phyloP scores from a whole-genome alignment of 441 rosid species.

The Populus hybrid region DNA sequence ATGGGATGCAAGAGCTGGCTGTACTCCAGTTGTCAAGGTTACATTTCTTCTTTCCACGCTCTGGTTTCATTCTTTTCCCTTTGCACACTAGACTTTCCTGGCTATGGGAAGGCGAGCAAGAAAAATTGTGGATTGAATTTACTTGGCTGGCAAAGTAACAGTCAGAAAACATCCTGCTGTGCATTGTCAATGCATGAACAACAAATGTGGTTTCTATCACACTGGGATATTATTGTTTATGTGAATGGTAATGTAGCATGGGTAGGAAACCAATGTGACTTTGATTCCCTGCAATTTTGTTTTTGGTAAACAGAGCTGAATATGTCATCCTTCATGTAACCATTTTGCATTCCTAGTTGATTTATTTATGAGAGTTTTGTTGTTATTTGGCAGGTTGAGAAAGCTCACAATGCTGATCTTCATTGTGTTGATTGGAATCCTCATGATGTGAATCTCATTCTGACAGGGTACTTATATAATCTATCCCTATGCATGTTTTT shows the following conservation, averaged over 20 bases:
- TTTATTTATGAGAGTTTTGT: slow-evolving; percentile 3
- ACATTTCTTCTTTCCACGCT: neutral
- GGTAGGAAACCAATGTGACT: neutral
- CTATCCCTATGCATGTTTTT: neutral
- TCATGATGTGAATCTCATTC: slow-evolving; percentile 72
- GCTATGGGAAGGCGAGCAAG: neutral
- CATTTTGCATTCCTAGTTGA: neutral
- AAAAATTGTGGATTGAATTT: neutral
- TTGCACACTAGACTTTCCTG: neutral
- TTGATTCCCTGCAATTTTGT: neutral
- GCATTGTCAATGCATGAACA: neutral
- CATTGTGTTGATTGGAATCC: slow-evolving; percentile 97
- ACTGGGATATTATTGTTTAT: neutral
- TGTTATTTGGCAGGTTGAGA: slow-evolving; percentile 57
- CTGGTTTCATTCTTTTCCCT: neutral
- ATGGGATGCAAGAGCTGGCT: slow-evolving; percentile 54
- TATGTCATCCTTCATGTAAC: neutral
- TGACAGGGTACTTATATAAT: slow-evolving; percentile 58
- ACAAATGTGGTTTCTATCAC: neutral
- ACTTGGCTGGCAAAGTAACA: neutral
- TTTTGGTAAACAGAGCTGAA: neutral
- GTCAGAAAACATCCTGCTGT: neutral
- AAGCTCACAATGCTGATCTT: slow-evolving; percentile 87
- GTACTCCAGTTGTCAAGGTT: slow-evolving; percentile 49
- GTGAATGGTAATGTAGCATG: neutral